Base-by-base conservation (phyloP, 2,329 filamentous ascomycete species). In the Plenodomus tracheiphilus region DNA sequence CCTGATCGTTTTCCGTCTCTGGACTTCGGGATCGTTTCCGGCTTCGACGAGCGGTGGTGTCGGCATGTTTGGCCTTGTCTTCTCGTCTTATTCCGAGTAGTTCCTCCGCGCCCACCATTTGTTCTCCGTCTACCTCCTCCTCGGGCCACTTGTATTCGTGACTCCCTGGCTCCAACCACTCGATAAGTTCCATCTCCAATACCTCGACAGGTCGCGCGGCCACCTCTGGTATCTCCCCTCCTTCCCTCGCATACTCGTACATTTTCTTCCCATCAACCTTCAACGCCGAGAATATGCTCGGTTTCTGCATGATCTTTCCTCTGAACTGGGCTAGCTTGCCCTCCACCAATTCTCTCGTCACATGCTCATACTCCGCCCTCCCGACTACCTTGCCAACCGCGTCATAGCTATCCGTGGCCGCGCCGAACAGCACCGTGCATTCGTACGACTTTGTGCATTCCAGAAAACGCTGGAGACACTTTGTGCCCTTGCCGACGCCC, bases 231-330 rank as follows among this genome's bases (percentile, higher is more conserved):
- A 96, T 86, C 30, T 89, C 84, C 66, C 88, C 91, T 15, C 94
- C 94, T 70, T 92, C 90, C 41, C 94, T 82, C 17, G 94, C 94
- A 73, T 97, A 97, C 74, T 99, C 92, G 70, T 99, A 99, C 41
- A 97, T 80, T 28, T 90, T 88, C 78, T 97, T 97, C 2, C 94
- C 94, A 59, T 97, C 84, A 72, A 97, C 90, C 72, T 93, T 92
- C 53, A 97, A 79, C 9, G 94, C 94, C 22, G 91, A 96, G 74
- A 92, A 99, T 17, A 99, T 83, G 5, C 93, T 93, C 32, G 94
- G 94, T 59, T 89, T 86, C 77, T 99, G 94, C 77, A 89, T 86
- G 64, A 91, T 91, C 61, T 87, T 87, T 15, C 94, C 94, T 34
- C 86, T 81, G 72, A 96, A 97, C 52, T 80, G 76, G 4, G 78